Evolutionary conservation across 1,284 basidiomycete species (phyloP).

Genomic region (Vanrija sp.): DNA sequence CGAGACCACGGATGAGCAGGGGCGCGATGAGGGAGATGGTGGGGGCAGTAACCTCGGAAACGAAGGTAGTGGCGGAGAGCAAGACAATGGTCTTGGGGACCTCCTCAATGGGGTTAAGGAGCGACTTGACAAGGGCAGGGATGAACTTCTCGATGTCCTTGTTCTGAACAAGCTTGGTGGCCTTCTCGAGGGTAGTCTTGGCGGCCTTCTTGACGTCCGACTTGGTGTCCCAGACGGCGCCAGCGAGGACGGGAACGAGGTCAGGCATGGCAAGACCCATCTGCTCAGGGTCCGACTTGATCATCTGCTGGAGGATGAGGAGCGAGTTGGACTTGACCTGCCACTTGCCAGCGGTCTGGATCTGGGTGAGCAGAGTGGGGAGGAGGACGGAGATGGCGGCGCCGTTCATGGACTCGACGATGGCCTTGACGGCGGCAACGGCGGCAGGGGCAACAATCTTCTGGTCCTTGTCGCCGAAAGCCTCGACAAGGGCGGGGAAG

Average conservation of each 20-base stretch:
- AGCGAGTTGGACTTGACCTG: conserved; percentile 94
- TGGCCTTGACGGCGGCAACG: conserved; percentile 75
- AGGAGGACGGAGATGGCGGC: conserved; percentile 85
- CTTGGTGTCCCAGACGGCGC: conserved; percentile 99
- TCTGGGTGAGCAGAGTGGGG: conserved; percentile 79
- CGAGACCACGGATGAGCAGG: conserved; percentile 90
- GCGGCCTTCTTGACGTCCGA: conserved; percentile 82
- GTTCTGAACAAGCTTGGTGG: conserved; percentile 82
- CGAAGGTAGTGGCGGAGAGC: conserved; percentile 99
- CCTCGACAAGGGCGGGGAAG: conserved; percentile 82
- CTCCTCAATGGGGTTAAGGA: conserved; percentile 99
- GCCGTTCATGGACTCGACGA: conserved; percentile 78
- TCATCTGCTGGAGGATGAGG: conserved; percentile 82
- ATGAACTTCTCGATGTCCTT: conserved; percentile 90
- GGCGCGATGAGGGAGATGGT: conserved; percentile 99
- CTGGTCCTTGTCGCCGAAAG: conserved; percentile 77
- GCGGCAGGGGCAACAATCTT: conserved; percentile 66
- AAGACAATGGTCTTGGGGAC: conserved; percentile 93
- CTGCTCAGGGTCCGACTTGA: conserved; percentile 76
- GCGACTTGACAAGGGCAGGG: conserved; percentile 89
- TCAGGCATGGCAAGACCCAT: conserved; percentile 90
- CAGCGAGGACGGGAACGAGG: conserved; percentile 90
- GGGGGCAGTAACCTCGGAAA: conserved; percentile 98
- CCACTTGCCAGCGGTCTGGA: conserved; percentile 98
- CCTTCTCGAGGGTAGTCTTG: conserved; percentile 13